Evolutionary conservation across 257 asterid genomes (phyloP).

Genomic region (Thymus mandschuricus): DNA sequence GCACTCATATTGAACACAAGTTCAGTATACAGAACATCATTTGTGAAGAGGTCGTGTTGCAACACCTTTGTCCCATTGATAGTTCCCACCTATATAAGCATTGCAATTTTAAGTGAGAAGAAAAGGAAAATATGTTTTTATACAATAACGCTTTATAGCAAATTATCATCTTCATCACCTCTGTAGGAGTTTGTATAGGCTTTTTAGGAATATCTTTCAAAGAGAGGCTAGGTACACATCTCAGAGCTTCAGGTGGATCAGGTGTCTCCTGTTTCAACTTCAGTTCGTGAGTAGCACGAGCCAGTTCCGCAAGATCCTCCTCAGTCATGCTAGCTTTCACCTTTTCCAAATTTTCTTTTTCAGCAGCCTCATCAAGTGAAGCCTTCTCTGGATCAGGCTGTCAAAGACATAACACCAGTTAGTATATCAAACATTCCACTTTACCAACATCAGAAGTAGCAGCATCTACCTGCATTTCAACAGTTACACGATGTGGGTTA

Average conservation of each 20-base stretch:
- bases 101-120: conserved; percentile 27
- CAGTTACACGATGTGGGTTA: conserved; percentile 81
- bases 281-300: conserved; percentile 89
- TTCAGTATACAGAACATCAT: conserved; percentile 96
- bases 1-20: conserved; percentile 90
- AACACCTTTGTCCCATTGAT: conserved; percentile 79
- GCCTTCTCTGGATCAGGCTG: conserved; percentile 98
- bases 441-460: conserved; percentile 27
- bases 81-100: conserved; percentile 67
- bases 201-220: conserved; percentile 88
- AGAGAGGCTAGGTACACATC: conserved; percentile 86
- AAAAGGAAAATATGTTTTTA: conserved; percentile 17
- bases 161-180: conserved; percentile 58
- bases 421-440: conserved; percentile 32
- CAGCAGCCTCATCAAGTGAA: conserved; percentile 80
- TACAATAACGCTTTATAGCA: conserved; percentile 18
- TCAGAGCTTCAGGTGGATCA: conserved; percentile 94
- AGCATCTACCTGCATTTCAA: conserved; percentile 90
- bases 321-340: conserved; percentile 84
- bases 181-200: conserved; percentile 74
- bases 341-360: conserved; percentile 71
- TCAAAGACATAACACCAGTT: conserved; percentile 35
- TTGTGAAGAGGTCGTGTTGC: conserved; percentile 91
- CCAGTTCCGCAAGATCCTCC: conserved; percentile 97
- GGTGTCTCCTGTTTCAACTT: conserved; percentile 97